Percentiles rank a stretch among this genome's conserved stretches.
These are phyloP conservation scores for Penicillium oxalicum DNA, from an alignment of 2,329 filamentous ascomycete genomes.

Conservation along the genomic window DNA sequence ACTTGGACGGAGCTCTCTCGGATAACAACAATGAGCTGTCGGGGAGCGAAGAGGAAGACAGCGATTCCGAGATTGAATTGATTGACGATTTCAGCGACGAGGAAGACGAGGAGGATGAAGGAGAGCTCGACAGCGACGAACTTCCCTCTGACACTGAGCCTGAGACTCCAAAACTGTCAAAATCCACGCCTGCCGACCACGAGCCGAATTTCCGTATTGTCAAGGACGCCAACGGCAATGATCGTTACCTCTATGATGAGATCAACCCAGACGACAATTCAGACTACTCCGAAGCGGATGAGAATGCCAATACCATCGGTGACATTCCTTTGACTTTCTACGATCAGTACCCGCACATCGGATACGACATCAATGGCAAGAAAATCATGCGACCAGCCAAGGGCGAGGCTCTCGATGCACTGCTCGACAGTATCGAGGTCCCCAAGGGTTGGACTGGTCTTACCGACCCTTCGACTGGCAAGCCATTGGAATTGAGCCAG, in stretches of 20 bases:
- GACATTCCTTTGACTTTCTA: conserved; percentile 93
- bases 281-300: conserved; percentile 81
- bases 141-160: conserved; percentile 44
- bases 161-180: conserved; percentile 33
- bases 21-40: conserved; percentile 39
- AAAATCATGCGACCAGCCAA: conserved; percentile 94
- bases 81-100: conserved; percentile 50
- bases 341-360: conserved; percentile 95
- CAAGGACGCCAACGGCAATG: conserved; percentile 82
- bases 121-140: conserved; percentile 46
- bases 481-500: conserved; percentile 77
- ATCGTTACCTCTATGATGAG: conserved; percentile 86
- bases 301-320: conserved; percentile 82
- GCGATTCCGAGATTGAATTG: conserved; percentile 48
- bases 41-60: conserved; percentile 32
- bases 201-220: conserved; percentile 55
- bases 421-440: conserved; percentile 92
- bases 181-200: conserved; percentile 13
- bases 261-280: conserved; percentile 94
- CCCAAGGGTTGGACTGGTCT: conserved; percentile 96
- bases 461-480: conserved; percentile 88
- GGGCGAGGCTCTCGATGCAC: conserved; percentile 84
- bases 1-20: conserved; percentile 40
- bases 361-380: conserved; percentile 98
- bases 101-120: conserved; percentile 46